Evolutionary conservation across 208 protist genomes (phyloP).

Genomic region (Angomonas ambiguus): DNA sequence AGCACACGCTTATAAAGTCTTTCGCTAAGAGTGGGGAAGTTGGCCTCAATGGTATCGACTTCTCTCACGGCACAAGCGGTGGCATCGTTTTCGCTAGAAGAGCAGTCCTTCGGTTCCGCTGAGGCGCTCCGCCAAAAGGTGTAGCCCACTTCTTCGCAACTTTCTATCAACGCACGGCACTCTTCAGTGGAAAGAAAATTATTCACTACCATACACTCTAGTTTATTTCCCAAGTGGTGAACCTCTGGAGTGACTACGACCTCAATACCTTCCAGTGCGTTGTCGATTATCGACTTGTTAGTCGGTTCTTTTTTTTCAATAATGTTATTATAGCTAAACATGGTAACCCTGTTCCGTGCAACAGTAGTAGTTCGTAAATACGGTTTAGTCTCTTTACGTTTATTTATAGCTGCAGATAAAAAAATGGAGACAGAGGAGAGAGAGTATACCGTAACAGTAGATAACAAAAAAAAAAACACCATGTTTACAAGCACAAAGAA

Average conservation of each 20-base stretch:
- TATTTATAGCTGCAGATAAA: too few relatives aligned
- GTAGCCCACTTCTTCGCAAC: constrained; percentile 76
- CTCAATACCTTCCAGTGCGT: constrained; percentile 4
- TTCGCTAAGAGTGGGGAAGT: constrained; percentile 53
- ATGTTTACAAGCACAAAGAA: too few relatives aligned
- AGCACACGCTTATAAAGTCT: constrained; percentile 65
- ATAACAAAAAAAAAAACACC: too few relatives aligned
- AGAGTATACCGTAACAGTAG: too few relatives aligned
- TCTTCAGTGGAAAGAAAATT: constrained; percentile 67
- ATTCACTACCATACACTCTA: constrained; percentile 77
- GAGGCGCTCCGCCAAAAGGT: constrained; percentile 58
- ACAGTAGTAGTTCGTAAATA: too few relatives aligned
- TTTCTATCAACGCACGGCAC: constrained; percentile 58
- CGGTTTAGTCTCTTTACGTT: too few relatives aligned
- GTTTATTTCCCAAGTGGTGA: constrained; percentile 12
- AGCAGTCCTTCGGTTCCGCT: constrained; percentile 18
- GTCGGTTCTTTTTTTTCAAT: constrained; percentile 70
- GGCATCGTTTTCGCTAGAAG: constrained; percentile 34
- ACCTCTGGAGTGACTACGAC: constrained; percentile 11
- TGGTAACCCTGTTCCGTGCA: neutral
- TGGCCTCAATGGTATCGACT: constrained; percentile 85
- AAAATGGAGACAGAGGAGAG: too few relatives aligned
- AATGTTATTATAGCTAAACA: constrained; percentile 88
- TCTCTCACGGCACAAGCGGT: constrained; percentile 58
- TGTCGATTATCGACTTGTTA: constrained; percentile 70